Base-by-base conservation (phyloP, 2,329 filamentous ascomycete genomes). In the Xylariales sp. region DNA sequence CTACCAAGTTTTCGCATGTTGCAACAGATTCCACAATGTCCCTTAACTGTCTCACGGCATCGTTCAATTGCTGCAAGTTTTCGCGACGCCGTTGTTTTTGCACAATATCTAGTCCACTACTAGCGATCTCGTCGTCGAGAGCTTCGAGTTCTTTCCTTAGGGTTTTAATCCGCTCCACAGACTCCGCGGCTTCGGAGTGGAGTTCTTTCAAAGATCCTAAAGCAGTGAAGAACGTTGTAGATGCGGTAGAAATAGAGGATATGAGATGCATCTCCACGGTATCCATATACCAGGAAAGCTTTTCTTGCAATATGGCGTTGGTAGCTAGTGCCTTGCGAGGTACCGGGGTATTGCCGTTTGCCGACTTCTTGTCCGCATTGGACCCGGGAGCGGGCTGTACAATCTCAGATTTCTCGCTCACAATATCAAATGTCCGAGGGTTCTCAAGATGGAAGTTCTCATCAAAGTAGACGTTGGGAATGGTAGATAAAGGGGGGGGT, bases 241-340 rank as follows among this genome's bases (percentile, higher is more conserved):
- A 98, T 1, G 96, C 96, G 0, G 93, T 94, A 2, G 95, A 98
- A 70, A 99, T 99, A 0, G 94, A 97, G 39, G 93, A 93, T 74
- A 99, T 97, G 7, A 99, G 84, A 78, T 99, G 96, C 62, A 99
- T 93, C 78, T 99, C 96, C 28, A 99, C 94, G 0, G 96, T 99
- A 78, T 99, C 96, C 94, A 99, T 97, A 79, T 99, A 99, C 96
- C 96, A 99, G 0, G 96, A 98, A 12, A 99, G 84, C 80, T 99
- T 99, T 80, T 99, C 96, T 78, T 99, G 96, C 43, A 99, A 80
- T 66, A 99, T 99, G 0, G 96, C 96, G 80, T 99, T 99, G 0
- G 94, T 97, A 7, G 95, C 95, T 34, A 99, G 84, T 0, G 93
- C 92, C 78, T 97, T 98, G 68, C 95, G 88, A 8, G 92, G 90